Evolutionary conservation across 352 stramenopile species (phyloP), one percentile per base, ranked within the genome.

Genomic region (Globisporangium cystogenes): DNA sequence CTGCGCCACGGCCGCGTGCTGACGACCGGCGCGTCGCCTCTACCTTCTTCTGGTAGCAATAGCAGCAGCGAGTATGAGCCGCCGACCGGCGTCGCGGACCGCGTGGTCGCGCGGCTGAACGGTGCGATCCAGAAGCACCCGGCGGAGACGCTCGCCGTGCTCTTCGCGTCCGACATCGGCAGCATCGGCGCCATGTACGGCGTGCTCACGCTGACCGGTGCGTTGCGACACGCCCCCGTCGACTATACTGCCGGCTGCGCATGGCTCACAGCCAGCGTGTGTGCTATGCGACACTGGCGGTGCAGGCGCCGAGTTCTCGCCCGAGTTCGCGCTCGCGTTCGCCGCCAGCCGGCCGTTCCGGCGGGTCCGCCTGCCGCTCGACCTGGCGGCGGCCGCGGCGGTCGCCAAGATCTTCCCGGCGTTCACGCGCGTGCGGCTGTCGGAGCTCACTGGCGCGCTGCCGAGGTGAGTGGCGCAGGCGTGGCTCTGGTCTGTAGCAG

Each of bases 301-400:
- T 27, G 4, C 35, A 81, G 75, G 77, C 8, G 60, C 87, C 31
- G 62, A 79, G 47, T 90, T 95, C 55, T 93, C 84, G 27, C 80
- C 86, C 8, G 86, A 95, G 51, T 95, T 94, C 51, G 86, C 86
- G 7, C 48, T 95, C 21, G 86, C 86, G 15, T 95, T 93, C 50
- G 84, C 82, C 15, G 79, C 78, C 29, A 93, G 83, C 54, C 77
- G 86, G 27, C 86, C 86, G 12, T 87, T 95, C 57, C 86, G 85
- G 4, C 81, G 84, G 39, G 63, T 94, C 27, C 79, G 86, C 4
- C 60, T 95, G 47, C 86, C 86, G 33, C 57, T 93, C 7, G 86
- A 95, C 48, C 51, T 95, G 46, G 78, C 73, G 8, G 67, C 71
- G 4, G 82, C 86, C 0, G 80, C 82, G 33, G 66, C 64, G n/a